Conservation (phyloP, 164 flowering plant species). For the Nelumbo lutea region DNA sequence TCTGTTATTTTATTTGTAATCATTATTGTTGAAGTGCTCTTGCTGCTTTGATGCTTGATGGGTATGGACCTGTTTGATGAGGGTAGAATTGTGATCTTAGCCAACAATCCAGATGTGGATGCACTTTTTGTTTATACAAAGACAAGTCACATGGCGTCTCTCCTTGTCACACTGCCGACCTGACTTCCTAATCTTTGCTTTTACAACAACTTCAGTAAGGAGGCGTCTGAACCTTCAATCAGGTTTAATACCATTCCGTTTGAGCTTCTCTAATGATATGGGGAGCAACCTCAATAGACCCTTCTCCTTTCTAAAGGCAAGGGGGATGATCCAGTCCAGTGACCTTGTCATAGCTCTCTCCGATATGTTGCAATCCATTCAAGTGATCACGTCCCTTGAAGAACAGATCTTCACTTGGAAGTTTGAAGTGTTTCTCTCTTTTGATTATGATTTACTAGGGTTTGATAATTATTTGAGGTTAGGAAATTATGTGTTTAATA, state of each 20-base stretch:
- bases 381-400: slow-evolving; percentile 92
- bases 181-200: slow-evolving; percentile 96
- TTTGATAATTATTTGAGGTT: neutral
- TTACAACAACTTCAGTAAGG: slow-evolving; percentile 73
- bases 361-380: slow-evolving; percentile 93
- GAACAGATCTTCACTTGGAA: neutral
- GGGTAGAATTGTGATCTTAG: slow-evolving; percentile 30
- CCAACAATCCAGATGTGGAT: slow-evolving; percentile 86
- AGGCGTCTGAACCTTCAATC: slow-evolving; percentile 90
- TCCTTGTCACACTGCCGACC: slow-evolving; percentile 89
- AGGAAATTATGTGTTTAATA: neutral
- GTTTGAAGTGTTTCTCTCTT: neutral
- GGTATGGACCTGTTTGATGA: neutral
- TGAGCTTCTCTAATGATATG: slow-evolving; percentile 89
- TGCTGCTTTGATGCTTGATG: neutral
- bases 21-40: neutral
- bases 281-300: slow-evolving; percentile 89
- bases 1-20: neutral
- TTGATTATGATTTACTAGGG: neutral
- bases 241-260: slow-evolving; percentile 91
- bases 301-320: slow-evolving; percentile 78
- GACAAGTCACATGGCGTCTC: slow-evolving; percentile 93
- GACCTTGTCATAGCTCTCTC: slow-evolving; percentile 93
- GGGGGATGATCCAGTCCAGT: slow-evolving; percentile 90
- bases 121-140: slow-evolving; percentile 90